These are phyloP conservation scores for Pelargonium citronellum DNA, from an alignment of 441 rosid genomes.

Conservation along the genomic window DNA sequence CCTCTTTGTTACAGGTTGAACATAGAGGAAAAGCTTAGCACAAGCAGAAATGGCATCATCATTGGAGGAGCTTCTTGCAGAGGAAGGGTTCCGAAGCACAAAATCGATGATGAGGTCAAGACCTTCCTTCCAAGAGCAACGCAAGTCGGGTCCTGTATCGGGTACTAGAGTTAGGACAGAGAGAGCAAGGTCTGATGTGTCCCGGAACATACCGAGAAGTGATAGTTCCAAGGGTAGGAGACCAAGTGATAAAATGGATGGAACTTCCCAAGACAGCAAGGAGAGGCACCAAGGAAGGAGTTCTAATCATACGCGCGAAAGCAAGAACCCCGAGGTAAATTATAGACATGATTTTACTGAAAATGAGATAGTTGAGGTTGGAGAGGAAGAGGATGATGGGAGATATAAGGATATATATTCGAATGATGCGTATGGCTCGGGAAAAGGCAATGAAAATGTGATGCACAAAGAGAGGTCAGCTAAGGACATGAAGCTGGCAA, in stretches of 20 bases:
- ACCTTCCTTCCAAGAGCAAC: conserved; percentile 26
- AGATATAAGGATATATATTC: conserved; percentile 31
- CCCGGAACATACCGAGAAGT: conserved; percentile 23
- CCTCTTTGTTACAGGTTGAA: too few relatives aligned
- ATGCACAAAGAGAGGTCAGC: conserved; percentile 15
- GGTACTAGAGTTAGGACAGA: conserved; percentile 28
- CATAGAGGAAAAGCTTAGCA: too few relatives aligned
- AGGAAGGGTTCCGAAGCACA: conserved; percentile 54
- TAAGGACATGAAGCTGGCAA: conserved; percentile 21
- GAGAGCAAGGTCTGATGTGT: conserved; percentile 37
- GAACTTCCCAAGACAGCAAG: conserved; percentile 19
- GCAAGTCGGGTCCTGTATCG: conserved; percentile 26
- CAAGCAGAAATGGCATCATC: conserved; percentile 44
- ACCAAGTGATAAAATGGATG: conserved; percentile 25
- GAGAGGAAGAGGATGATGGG: conserved; percentile 24
- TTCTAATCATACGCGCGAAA: conserved; percentile 21
- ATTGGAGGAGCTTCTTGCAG: conserved; percentile 53
- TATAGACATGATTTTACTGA: conserved; percentile 18
- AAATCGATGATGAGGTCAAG: conserved; percentile 29
- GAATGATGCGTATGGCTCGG: conserved; percentile 24
- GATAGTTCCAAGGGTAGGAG: conserved; percentile 23
- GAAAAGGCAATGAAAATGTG: conserved; percentile 9
- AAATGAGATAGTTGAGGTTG: conserved; percentile 41
- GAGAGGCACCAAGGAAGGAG: conserved; percentile 18
- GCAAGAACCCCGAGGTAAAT: conserved; percentile 9